These are phyloP conservation scores for Nakataea oryzae DNA, from an alignment of 2,329 filamentous ascomycete genomes.

Conservation along the genomic window DNA sequence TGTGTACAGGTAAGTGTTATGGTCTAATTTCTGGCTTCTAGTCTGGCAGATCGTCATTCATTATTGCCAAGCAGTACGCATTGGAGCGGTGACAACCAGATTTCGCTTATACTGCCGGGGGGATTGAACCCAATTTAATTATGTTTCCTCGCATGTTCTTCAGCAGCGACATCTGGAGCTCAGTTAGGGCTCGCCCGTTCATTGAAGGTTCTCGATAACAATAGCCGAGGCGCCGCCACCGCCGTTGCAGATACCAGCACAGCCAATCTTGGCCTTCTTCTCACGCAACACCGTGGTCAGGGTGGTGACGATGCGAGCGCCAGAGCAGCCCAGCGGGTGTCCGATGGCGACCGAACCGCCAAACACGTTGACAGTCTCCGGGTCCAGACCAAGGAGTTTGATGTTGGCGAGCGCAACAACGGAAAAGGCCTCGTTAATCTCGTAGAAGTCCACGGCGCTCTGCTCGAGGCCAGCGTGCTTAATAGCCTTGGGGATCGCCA, in stretches of 20 bases:
- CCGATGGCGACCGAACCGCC: slow-evolving; percentile 93
- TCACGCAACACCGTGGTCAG: slow-evolving; percentile 78
- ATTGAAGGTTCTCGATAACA: slow-evolving; percentile 69
- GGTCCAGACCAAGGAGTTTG: slow-evolving; percentile 70
- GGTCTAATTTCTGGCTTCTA: no score
- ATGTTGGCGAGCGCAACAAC: slow-evolving; percentile 94
- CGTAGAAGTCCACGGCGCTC: slow-evolving; percentile 79
- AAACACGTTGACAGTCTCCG: slow-evolving; percentile 88
- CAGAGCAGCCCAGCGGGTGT: slow-evolving; percentile 87
- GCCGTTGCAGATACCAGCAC: slow-evolving; percentile 94
- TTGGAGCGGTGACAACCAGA: no score
- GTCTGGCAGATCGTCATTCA: no score
- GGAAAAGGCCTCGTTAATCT: slow-evolving; percentile 99
- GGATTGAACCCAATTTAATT: neutral
- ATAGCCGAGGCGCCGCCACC: slow-evolving; percentile 91
- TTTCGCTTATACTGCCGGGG: no score
- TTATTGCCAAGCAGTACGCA: no score
- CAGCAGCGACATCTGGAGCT: neutral
- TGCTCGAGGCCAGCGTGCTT: slow-evolving; percentile 80
- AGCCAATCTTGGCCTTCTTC: slow-evolving; percentile 88
- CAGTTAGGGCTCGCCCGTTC: slow-evolving; percentile 14
- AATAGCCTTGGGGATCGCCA: slow-evolving; percentile 94
- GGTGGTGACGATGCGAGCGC: slow-evolving; percentile 87
- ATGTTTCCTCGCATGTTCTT: neutral
- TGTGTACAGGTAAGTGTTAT: no score